Conservation (phyloP, 306 rosid species). For the Lagenaria siceraria region DNA sequence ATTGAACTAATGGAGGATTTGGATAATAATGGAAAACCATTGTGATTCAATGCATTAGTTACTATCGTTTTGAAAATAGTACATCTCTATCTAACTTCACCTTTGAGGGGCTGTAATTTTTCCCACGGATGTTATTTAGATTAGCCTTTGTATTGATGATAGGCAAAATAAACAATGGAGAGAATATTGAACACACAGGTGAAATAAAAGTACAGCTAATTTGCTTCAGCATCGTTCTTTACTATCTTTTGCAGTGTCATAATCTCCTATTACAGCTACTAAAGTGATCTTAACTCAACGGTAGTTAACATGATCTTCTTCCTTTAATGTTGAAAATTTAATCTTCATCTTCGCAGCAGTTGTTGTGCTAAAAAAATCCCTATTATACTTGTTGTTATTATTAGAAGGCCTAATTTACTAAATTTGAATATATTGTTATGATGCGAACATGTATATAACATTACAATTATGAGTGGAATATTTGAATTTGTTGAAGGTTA, state of each 20-base stretch:
- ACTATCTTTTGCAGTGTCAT: not conserved
- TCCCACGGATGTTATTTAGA: not conserved
- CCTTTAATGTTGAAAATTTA: too few relatives aligned
- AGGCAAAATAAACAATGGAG: not conserved
- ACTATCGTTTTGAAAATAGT: not conserved
- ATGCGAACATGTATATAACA: too few relatives aligned
- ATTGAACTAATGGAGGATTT: constrained; percentile 82
- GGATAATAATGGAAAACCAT: constrained; percentile 50
- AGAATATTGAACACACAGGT: not conserved
- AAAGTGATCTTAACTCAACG: too few relatives aligned
- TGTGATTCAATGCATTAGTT: constrained; percentile 20
- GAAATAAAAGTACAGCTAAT: not conserved
- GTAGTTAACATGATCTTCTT: too few relatives aligned
- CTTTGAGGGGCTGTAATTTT: not conserved
- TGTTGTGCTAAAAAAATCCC: too few relatives aligned
- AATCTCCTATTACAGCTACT: too few relatives aligned
- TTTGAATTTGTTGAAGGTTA: too few relatives aligned
- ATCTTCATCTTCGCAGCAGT: too few relatives aligned
- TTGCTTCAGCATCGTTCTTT: not conserved
- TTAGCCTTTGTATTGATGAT: not conserved
- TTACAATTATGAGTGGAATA: too few relatives aligned
- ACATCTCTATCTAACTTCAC: not conserved
- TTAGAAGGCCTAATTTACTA: too few relatives aligned
- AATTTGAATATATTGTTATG: too few relatives aligned
- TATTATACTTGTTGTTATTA: too few relatives aligned